Evolutionary conservation across 1,284 basidiomycete species (phyloP).

Genomic region (Cryptococcus depauperatus): DNA sequence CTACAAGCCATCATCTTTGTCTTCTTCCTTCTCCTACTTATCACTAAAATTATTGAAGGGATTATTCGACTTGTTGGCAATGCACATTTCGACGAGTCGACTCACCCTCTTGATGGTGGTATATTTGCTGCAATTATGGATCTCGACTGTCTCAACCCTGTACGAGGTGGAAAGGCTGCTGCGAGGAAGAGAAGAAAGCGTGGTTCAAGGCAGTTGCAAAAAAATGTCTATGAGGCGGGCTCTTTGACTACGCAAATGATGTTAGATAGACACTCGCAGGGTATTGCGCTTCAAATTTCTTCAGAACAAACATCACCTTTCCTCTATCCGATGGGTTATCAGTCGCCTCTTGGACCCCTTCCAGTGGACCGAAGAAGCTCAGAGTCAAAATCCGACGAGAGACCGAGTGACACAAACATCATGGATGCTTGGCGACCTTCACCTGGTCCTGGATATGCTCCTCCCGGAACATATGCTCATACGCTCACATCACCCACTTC

Average conservation of each 20-base stretch:
- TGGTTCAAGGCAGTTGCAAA: constrained; percentile 36
- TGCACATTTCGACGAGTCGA: constrained; percentile 76
- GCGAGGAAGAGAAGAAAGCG: constrained; percentile 47
- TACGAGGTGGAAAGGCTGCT: constrained; percentile 62
- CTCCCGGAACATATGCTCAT: constrained; percentile 18
- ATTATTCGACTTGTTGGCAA: constrained; percentile 67
- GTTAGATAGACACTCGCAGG: constrained; percentile 43
- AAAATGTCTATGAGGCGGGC: constrained; percentile 37
- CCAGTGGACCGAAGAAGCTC: constrained; percentile 23
- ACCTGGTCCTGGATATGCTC: constrained; percentile 12
- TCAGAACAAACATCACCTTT: constrained; percentile 19
- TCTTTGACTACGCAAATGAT: constrained; percentile 45
- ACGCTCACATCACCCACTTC: constrained; percentile 4
- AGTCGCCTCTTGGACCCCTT: constrained; percentile 26
- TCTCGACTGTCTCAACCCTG: constrained; percentile 52
- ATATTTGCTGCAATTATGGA: constrained; percentile 61
- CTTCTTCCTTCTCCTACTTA: constrained; percentile 67
- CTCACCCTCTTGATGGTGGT: constrained; percentile 70
- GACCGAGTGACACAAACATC: constrained; percentile 19
- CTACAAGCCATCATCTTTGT: constrained; percentile 79
- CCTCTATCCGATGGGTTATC: constrained; percentile 7
- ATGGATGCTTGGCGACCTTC: constrained; percentile 34
- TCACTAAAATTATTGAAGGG: constrained; percentile 77
- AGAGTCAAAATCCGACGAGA: constrained; percentile 23
- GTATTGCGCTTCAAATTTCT: constrained; percentile 20